These are phyloP conservation scores for Boehmeria nivea DNA, from an alignment of 306 rosid genomes.

Conservation along the genomic window DNA sequence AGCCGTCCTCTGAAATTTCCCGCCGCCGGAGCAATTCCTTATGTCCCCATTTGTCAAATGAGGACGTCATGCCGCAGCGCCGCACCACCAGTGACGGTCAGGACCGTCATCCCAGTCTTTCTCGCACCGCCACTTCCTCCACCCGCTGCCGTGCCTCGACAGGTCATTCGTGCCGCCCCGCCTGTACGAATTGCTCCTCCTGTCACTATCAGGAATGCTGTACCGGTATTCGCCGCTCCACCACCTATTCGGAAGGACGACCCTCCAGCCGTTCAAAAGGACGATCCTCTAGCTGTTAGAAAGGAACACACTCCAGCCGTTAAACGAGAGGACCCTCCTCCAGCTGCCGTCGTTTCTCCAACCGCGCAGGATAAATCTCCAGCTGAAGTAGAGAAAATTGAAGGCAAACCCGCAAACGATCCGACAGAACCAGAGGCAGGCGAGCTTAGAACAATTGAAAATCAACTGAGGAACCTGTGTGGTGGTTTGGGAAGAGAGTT, in stretches of 20 bases:
- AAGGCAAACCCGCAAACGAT: slow-evolving; percentile 25
- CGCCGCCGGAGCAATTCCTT: slow-evolving; percentile 76
- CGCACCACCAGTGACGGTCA: slow-evolving; percentile 86
- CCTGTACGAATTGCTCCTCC: slow-evolving; percentile 65
- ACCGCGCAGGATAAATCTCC: slow-evolving; percentile 24
- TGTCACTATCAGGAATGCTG: slow-evolving; percentile 67
- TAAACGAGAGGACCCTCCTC: background rate
- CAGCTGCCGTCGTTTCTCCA: slow-evolving; percentile 15
- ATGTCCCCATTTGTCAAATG: slow-evolving; percentile 77
- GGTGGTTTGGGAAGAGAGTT: slow-evolving; percentile 20
- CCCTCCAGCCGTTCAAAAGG: slow-evolving; percentile 27
- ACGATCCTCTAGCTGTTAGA: slow-evolving; percentile 23
- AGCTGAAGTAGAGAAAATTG: slow-evolving; percentile 36
- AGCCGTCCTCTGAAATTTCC: slow-evolving; percentile 65
- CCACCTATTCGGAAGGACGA: slow-evolving; percentile 37
- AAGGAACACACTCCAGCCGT: slow-evolving; percentile 20
- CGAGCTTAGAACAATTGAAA: slow-evolving; percentile 60
- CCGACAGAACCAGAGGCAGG: slow-evolving; percentile 34
- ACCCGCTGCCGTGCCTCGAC: too few relatives aligned
- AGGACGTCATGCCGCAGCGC: slow-evolving; percentile 74
- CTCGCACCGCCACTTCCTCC: slow-evolving; percentile 82
- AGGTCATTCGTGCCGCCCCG: slow-evolving; percentile 36
- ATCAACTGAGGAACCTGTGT: slow-evolving; percentile 30
- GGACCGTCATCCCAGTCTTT: slow-evolving; percentile 79
- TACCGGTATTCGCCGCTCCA: slow-evolving; percentile 76